These are phyloP conservation scores for Candida tammaniensis DNA, from an alignment of 805 yeast genomes.

Conservation along the genomic window DNA sequence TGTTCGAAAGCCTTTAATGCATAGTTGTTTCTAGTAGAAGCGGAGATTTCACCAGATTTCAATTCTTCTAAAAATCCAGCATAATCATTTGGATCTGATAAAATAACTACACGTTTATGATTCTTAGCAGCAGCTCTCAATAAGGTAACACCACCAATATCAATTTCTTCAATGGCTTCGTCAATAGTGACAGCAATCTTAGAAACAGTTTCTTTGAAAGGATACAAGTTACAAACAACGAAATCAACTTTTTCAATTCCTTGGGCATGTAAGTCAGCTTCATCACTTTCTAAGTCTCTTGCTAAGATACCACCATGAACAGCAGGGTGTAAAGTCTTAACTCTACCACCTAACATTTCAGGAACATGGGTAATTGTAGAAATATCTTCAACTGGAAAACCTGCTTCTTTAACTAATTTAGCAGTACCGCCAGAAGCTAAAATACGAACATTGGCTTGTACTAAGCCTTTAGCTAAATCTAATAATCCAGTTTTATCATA, in stretches of 20 bases:
- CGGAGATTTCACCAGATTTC: slow-evolving; percentile 66
- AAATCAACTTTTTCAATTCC: slow-evolving; percentile 94
- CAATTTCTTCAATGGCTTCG: slow-evolving; percentile 98
- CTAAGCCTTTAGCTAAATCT: slow-evolving; percentile 94
- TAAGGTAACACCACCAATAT: slow-evolving; percentile 95
- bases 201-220: slow-evolving; percentile 95
- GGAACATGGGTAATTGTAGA: slow-evolving; percentile 96
- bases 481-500: slow-evolving; percentile 96
- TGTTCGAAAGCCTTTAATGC: slow-evolving; percentile 98
- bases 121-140: slow-evolving; percentile 99
- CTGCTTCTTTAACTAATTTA: slow-evolving; percentile 89
- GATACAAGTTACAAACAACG: slow-evolving; percentile 97
- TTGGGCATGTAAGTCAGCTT: slow-evolving; percentile 81
- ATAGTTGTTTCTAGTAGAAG: slow-evolving; percentile 71
- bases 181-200: slow-evolving; percentile 92
- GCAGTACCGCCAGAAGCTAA: slow-evolving; percentile 99
- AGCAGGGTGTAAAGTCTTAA: slow-evolving; percentile 97
- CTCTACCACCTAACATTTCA: slow-evolving; percentile 98
- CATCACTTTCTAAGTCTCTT: slow-evolving; percentile 87
- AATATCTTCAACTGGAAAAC: slow-evolving; percentile 96
- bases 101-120: slow-evolving; percentile 92
- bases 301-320: slow-evolving; percentile 98
- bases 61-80: slow-evolving; percentile 83
- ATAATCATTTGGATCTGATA: slow-evolving; percentile 94
- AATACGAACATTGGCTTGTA: slow-evolving; percentile 82